phyloP scores from a whole-genome alignment of 306 rosid genomes.

The Phaseolus lunatus region DNA sequence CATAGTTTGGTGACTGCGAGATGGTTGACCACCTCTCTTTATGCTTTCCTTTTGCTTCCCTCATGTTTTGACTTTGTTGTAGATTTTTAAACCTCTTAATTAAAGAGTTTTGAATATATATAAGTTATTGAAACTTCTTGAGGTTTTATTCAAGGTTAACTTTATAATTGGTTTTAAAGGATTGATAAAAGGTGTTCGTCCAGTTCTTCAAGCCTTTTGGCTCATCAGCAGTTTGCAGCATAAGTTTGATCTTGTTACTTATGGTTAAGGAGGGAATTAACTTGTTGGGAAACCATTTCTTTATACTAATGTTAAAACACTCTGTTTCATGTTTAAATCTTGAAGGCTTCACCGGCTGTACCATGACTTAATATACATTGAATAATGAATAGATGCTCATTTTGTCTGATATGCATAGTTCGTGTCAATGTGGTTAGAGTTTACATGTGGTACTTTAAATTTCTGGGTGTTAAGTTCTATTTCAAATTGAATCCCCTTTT shows the following conservation, averaged over 20 bases:
- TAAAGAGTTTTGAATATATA: neutral
- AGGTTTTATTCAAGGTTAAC: slow-evolving; percentile 25
- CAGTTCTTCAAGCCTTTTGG: slow-evolving; percentile 35
- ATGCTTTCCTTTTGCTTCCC: neutral
- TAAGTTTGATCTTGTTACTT: neutral
- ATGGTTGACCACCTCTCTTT: neutral
- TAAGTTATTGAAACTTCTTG: slow-evolving; percentile 9
- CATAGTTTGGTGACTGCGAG: neutral
- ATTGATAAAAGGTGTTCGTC: slow-evolving; percentile 6
- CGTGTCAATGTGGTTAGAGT: neutral
- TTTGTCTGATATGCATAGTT: neutral
- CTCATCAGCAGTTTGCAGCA: neutral
- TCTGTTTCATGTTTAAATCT: neutral
- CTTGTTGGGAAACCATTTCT: neutral
- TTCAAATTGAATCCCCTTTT: slow-evolving; percentile 6
- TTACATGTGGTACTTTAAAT: neutral
- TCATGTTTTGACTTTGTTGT: neutral
- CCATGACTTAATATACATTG: neutral
- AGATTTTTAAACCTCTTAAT: neutral
- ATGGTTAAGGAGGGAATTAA: slow-evolving; percentile 30
- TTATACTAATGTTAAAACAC: slow-evolving; percentile 5
- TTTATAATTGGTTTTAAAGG: slow-evolving; percentile 17
- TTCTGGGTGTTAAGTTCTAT: slow-evolving; percentile 4
- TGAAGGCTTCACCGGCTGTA: neutral
- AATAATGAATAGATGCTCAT: neutral